These are phyloP conservation scores for Stemphylium lycopersici DNA, from an alignment of 2,329 filamentous ascomycete genomes.

Conservation along the genomic window DNA sequence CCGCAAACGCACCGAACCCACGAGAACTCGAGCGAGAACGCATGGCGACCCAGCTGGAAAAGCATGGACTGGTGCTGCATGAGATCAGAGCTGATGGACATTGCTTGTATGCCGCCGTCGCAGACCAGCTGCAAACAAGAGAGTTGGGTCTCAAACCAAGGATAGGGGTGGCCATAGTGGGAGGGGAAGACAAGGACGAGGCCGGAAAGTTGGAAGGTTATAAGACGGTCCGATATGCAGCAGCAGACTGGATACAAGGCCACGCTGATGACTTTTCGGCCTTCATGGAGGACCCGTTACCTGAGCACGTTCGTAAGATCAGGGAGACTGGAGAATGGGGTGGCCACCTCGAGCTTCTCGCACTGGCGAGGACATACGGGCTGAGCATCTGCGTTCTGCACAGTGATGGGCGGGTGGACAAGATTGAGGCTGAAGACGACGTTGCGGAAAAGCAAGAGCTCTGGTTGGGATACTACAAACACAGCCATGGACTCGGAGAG, in stretches of 20 bases:
- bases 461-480: constrained; percentile 94
- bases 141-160: constrained; percentile 40
- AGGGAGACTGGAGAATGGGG: constrained; percentile 93
- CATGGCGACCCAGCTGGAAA: constrained; percentile 72
- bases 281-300: constrained; percentile 83
- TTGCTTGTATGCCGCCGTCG: constrained; percentile 90
- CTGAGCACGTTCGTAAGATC: constrained; percentile 75
- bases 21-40: constrained; percentile 53
- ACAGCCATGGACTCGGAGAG: constrained; percentile 92
- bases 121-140: constrained; percentile 74
- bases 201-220: constrained; percentile 55
- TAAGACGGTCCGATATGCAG: constrained; percentile 69
- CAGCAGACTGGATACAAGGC: constrained; percentile 76
- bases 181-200: constrained; percentile 8
- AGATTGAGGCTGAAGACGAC: constrained; percentile 63
- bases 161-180: constrained; percentile 39
- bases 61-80: constrained; percentile 71
- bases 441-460: constrained; percentile 62
- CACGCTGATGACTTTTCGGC: constrained; percentile 82
- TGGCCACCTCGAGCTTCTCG: constrained; percentile 86
- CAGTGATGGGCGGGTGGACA: constrained; percentile 77
- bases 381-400: constrained; percentile 86
- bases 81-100: constrained; percentile 90
- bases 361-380: constrained; percentile 79
- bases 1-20: constrained; percentile 54